Conservation (phyloP, 495 filamentous ascomycete species). For the Stereocaulon alpinum region DNA sequence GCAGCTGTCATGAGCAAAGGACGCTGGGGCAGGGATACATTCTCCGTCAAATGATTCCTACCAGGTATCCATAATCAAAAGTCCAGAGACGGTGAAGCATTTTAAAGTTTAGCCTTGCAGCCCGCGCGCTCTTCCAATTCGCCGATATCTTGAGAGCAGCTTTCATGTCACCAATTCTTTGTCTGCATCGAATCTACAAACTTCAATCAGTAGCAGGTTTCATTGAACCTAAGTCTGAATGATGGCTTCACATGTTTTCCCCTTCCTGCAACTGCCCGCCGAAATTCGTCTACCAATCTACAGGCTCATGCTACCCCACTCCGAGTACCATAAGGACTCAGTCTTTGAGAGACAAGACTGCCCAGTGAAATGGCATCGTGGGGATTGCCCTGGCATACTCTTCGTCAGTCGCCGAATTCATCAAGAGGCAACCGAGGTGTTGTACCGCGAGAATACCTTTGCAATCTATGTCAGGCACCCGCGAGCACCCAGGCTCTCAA, state of each 20-base stretch:
- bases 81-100: neutral
- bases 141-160: neutral
- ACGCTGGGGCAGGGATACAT: neutral
- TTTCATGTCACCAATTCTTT: neutral
- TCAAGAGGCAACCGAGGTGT: constrained; percentile 10
- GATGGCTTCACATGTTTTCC: neutral
- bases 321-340: neutral
- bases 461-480: constrained; percentile 15
- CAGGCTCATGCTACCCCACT: constrained; percentile 12
- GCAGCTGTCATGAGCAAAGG: constrained; percentile 1
- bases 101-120: neutral
- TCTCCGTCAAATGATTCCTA: neutral
- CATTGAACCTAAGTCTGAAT: neutral
- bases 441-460: constrained; percentile 11
- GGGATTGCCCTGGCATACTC: constrained; percentile 9
- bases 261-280: constrained; percentile 7
- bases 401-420: constrained; percentile 9
- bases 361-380: constrained; percentile 11
- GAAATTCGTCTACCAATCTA: constrained; percentile 17
- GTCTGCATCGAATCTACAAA: too few species aligned
- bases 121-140: neutral
- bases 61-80: neutral
- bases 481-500: constrained; percentile 9
- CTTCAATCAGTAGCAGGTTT: neutral
- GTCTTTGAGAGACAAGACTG: neutral